Evolutionary conservation across 2,329 filamentous ascomycete genomes (phyloP).

Genomic region (Botrytis fragariae): DNA sequence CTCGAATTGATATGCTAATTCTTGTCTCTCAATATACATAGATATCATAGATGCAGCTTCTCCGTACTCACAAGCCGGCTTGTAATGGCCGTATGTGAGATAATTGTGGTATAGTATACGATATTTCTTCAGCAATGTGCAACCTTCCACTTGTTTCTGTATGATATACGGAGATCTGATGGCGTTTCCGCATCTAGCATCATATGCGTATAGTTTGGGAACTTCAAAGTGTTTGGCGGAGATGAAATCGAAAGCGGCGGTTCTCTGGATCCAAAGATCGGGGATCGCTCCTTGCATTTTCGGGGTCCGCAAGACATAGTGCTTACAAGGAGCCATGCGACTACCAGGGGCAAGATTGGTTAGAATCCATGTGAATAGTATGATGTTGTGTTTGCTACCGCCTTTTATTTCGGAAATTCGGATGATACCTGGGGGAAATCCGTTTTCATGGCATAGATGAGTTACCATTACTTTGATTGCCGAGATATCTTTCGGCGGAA

Average conservation of each 20-base stretch:
- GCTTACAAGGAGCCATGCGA: rapidly evolving
- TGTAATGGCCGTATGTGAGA: not conserved
- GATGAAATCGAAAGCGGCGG: not conserved
- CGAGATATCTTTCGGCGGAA: not conserved
- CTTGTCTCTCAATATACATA: not conserved
- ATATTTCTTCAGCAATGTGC: not conserved
- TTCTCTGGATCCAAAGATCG: not conserved
- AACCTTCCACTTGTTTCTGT: not conserved
- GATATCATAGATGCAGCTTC: not conserved
- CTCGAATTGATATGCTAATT: not conserved
- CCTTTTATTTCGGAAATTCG: not conserved
- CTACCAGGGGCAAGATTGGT: rapidly evolving
- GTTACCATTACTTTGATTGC: not conserved
- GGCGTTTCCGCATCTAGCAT: not conserved
- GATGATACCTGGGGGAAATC: not conserved
- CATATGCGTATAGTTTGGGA: not conserved
- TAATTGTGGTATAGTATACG: not conserved
- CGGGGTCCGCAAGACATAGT: not conserved
- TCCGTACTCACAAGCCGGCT: not conserved
- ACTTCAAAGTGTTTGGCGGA: not conserved
- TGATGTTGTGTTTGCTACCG: not conserved
- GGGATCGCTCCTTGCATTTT: not conserved
- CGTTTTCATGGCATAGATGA: not conserved
- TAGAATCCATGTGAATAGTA: not conserved
- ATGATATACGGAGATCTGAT: not conserved